Evolutionary conservation across 768 basidiomycete species (phyloP).

Genomic region (Tephrocybe sp.): DNA sequence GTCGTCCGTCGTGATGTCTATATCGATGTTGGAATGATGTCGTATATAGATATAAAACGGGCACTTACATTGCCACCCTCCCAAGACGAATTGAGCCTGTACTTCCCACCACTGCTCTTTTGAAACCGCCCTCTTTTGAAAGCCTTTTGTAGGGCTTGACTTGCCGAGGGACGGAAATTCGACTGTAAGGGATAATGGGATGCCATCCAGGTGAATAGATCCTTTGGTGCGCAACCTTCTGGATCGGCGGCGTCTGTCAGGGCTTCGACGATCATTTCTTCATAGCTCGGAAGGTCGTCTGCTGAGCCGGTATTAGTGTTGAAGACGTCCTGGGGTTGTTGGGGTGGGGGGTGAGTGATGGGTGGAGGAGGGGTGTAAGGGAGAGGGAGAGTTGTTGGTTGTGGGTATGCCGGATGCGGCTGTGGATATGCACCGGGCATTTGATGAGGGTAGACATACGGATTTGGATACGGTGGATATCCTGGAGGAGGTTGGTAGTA

Average conservation of each 20-base stretch:
- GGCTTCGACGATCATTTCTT: slow-evolving; percentile 89
- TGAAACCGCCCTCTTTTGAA: slow-evolving; percentile 78
- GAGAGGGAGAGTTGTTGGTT: slow-evolving; percentile 29
- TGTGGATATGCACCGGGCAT: slow-evolving; percentile 16
- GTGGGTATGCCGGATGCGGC: slow-evolving; percentile 39
- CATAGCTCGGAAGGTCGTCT: slow-evolving; percentile 78
- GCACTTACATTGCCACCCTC: slow-evolving; percentile 74
- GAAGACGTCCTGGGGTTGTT: slow-evolving; percentile 21
- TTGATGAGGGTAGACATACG: slow-evolving; percentile 13
- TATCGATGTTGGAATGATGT: neutral
- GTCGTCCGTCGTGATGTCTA: slow-evolving; percentile 78
- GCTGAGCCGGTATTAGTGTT: slow-evolving; percentile 21
- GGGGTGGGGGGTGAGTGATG: slow-evolving; percentile 23
- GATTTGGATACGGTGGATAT: slow-evolving; percentile 38
- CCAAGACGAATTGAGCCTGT: slow-evolving; percentile 73
- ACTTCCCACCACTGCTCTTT: slow-evolving; percentile 71
- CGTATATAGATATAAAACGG: neutral
- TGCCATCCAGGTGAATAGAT: slow-evolving; percentile 82
- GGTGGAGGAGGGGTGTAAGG: slow-evolving; percentile 33
- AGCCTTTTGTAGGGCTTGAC: slow-evolving; percentile 86
- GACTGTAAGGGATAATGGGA: slow-evolving; percentile 76
- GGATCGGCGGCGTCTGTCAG: slow-evolving; percentile 61
- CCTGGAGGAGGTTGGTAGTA: slow-evolving; percentile 55
- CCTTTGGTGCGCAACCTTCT: slow-evolving; percentile 81
- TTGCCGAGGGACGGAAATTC: slow-evolving; percentile 89